A percentile compares a stretch with the other conserved stretches of the same genome.
Conservation (phyloP, 768 basidiomycete species). For the Boletus coccyginus region DNA sequence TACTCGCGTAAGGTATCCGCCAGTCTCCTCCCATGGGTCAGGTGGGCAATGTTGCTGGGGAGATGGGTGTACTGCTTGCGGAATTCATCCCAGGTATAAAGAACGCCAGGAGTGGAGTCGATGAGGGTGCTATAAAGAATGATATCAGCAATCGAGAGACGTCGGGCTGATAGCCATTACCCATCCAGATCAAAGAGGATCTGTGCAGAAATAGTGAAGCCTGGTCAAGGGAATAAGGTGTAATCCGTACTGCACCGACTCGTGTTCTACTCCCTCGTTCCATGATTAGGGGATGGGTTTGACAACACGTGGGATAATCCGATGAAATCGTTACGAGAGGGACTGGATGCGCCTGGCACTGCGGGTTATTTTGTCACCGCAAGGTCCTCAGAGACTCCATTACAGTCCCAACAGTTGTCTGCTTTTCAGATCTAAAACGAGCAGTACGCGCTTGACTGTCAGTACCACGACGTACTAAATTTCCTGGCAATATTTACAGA, state of each 20-base stretch:
- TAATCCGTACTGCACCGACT: conserved; percentile 51
- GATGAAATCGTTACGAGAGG: no score
- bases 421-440: no score
- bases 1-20: conserved; percentile 71
- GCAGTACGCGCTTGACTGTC: no score
- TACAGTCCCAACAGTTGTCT: no score
- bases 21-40: conserved; percentile 74
- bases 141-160: conserved; percentile 4
- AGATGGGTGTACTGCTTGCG: conserved; percentile 51
- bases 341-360: no score
- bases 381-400: no score
- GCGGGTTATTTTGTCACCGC: no score
- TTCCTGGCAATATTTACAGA: no score
- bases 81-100: conserved; percentile 74
- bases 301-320: background rate
- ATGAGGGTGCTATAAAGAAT: conserved; percentile 54
- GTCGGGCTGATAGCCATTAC: conserved; percentile 33
- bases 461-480: no score
- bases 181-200: conserved; percentile 73
- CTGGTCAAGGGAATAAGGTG: background rate
- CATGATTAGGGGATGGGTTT: conserved; percentile 1
- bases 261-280: conserved; percentile 27
- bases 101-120: conserved; percentile 84
- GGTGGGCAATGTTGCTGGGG: conserved; percentile 53
- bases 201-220: conserved; percentile 32